Conservation (phyloP, 2,329 filamentous ascomycete genomes). For the Neopestalotiopsis rosae region DNA sequence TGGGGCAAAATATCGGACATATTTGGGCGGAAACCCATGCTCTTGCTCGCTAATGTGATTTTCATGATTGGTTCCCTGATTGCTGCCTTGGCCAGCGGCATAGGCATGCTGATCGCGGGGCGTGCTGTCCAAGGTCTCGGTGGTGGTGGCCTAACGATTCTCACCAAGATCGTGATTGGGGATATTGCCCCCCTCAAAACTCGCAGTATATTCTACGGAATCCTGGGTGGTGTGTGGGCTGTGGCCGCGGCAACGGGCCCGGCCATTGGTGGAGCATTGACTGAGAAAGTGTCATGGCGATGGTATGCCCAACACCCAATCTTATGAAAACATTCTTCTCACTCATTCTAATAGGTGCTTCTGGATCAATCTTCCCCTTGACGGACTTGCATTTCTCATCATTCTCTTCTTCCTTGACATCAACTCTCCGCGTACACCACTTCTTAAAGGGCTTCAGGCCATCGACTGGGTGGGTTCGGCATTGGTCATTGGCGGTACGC, state of each 20-base stretch:
- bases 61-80: slow-evolving; percentile 44
- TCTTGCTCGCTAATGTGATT: slow-evolving; percentile 37
- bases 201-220: slow-evolving; percentile 27
- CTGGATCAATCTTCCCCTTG: slow-evolving; percentile 31
- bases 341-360: slow-evolving; percentile 18
- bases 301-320: slow-evolving; percentile 20
- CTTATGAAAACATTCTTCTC: too few species aligned
- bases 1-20: slow-evolving; percentile 58
- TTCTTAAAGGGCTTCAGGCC: slow-evolving; percentile 52
- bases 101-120: slow-evolving; percentile 42
- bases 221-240: slow-evolving; percentile 57
- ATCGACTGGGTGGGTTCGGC: slow-evolving; percentile 44
- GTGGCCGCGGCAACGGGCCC: slow-evolving; percentile 28
- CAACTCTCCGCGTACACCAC: slow-evolving; percentile 46
- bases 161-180: slow-evolving; percentile 42
- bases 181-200: slow-evolving; percentile 42
- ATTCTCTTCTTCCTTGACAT: slow-evolving; percentile 40
- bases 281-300: slow-evolving; percentile 27
- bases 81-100: slow-evolving; percentile 37
- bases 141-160: slow-evolving; percentile 39
- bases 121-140: slow-evolving; percentile 41
- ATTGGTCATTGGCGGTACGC: slow-evolving; percentile 40
- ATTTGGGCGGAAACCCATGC: slow-evolving; percentile 47
- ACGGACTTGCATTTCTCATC: slow-evolving; percentile 24
- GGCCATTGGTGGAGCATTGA: slow-evolving; percentile 29